Base-by-base conservation (phyloP, 805 yeast genomes). In the Kuraishia piskuri region DNA sequence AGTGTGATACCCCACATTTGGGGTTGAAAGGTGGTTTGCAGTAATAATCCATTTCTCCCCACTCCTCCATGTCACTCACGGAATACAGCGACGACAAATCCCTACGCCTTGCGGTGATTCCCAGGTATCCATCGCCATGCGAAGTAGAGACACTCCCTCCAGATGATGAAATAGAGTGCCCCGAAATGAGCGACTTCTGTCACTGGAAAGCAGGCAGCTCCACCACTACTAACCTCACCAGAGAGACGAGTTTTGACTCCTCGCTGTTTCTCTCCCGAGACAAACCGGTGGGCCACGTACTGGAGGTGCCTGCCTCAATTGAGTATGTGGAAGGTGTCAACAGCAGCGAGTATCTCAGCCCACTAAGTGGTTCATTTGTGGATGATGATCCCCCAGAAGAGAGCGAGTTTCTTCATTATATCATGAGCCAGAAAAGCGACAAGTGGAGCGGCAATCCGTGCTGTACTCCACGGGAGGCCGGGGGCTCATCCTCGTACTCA, bases 331-430 rank as follows among this genome's bases (percentile, higher is more conserved):
- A 31, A 10, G 17, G 17, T 10, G 17, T n/a, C 4, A 14, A 31
- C 40, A 10, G 17, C 40, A 10, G 17, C 14, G 40, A 10, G 3
- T 31, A 31, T 31, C 17, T 31, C 40, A 31, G 40, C 17, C 40
- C 40, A 7, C 14, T 31, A 12, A 31, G 17, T 31, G 22, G 54
- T 62, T 20, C 55, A 57, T 1, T 24, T 62, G 22, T 52, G 58
- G 7, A 53, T 54, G 10, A 26, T 61, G 21, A 53, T 57, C n/a
- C 40, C 40, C 14, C 40, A 7, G 14, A 31, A 12, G 40, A 31
- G 17, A 5, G 40, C 17, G 40, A 31, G 8, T 31, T 31, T n/a
- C 40, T 31, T 31, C 40, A 31, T 7, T 31, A 31, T 31, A 31
- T 31, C 9, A 31, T 31, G 40, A 31, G 40, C 17, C 40, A 31